Base-by-base conservation (phyloP, 2,329 filamentous ascomycete genomes). In the Neopestalotiopsis rosae region DNA sequence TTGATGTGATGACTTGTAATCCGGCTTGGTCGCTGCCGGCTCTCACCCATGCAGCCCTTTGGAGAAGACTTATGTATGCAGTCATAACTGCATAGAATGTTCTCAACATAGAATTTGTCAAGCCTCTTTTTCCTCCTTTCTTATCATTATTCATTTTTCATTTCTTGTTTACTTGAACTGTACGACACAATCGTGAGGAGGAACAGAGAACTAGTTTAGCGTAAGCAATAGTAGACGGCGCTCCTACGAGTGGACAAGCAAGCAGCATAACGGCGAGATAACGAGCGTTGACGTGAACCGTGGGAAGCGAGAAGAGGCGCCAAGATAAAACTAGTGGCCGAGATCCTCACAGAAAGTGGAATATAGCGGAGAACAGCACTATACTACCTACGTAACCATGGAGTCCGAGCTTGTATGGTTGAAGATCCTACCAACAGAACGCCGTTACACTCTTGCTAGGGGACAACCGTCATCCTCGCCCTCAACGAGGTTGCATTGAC, bases 1-100 rank as follows among this genome's bases (percentile, higher is more conserved):
- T n/a, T 52, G 45, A 52, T 17, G 20, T 52, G 45, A n/a, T 9
- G 32, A 14, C 20, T 34, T 28, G 63, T 57, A 30, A 40, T 34
- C 13, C 28, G 59, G 34, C n/a, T n/a, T 40, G 13, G 13, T 40
- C 30, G n/a, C 32, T 62, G 32, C 59, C 34, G 30, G 59, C 24
- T 28, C 24, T 28, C 24, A 28, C 24, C 24, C 24, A 28, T 28
- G 24, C 24, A 28, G 24, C 24, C 24, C 24, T 28, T 4, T 28
- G 24, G 24, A 28, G 24, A 28, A 28, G 24, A 28, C 24, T 28
- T 28, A 28, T 28, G 59, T 40, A 40, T 62, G 59, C 59, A 62
- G 57, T 62, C 28, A 62, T 34, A 20, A 34, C 14, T 40, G 62
- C 63, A 66, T 57, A 30, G 63, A 57, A 66, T 34, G 30, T 66